Evolutionary conservation across 306 rosid species (phyloP).

Genomic region (Lagenaria siceraria): DNA sequence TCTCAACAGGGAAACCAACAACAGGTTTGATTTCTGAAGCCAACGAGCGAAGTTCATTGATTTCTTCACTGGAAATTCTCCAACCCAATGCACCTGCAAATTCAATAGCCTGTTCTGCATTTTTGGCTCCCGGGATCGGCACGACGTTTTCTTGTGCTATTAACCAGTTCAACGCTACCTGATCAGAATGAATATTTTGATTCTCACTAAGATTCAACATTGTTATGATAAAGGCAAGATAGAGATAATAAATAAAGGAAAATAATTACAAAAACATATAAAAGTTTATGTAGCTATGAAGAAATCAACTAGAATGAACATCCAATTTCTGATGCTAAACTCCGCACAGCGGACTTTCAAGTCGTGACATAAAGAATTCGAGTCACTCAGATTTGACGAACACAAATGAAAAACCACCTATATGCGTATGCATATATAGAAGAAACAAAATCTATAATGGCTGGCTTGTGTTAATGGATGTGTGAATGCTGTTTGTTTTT

Average conservation of each 20-base stretch:
- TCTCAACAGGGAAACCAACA: constrained; percentile 77
- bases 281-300: background rate
- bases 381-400: background rate
- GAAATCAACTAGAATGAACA: background rate
- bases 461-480: background rate
- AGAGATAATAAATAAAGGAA: background rate
- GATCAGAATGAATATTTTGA: background rate
- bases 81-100: constrained; percentile 79
- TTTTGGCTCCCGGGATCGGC: constrained; percentile 95
- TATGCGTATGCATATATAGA: background rate
- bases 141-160: constrained; percentile 73
- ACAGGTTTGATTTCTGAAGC: constrained; percentile 54
- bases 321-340: background rate
- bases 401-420: background rate
- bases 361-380: background rate
- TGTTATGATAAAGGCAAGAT: background rate
- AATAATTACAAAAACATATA: background rate
- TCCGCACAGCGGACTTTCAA: background rate
- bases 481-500: background rate
- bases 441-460: background rate
- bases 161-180: constrained; percentile 85
- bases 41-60: constrained; percentile 51
- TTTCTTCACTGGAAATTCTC: constrained; percentile 56
- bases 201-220: background rate
- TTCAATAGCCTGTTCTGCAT: constrained; percentile 67